Percentiles rank a stretch among this genome's conserved stretches.
These are phyloP conservation scores for Penicillium vulpinum DNA, from an alignment of 2,329 filamentous ascomycete genomes.

Conservation along the genomic window DNA sequence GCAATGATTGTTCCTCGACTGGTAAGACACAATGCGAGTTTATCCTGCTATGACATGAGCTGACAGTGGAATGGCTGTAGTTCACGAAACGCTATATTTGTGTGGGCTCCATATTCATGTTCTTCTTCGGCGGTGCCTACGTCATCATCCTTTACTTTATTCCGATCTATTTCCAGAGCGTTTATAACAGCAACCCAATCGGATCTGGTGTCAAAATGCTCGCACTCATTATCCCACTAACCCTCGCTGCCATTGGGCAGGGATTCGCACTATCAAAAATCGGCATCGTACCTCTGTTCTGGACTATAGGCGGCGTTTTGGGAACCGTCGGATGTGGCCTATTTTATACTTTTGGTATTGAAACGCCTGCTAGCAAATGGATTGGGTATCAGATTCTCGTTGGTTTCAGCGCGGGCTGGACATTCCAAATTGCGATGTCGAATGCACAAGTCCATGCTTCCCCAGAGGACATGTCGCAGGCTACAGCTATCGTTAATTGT, in stretches of 20 bases:
- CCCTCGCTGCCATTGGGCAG: conserved; percentile 29
- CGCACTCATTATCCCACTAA: conserved; percentile 41
- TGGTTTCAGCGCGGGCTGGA: conserved; percentile 23
- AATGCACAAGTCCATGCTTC: not conserved
- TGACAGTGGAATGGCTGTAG: not conserved
- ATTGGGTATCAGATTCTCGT: conserved; percentile 27
- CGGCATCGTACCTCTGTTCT: conserved; percentile 30
- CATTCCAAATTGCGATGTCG: conserved; percentile 15
- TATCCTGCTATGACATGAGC: not conserved
- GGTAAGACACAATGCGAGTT: conserved; percentile 9
- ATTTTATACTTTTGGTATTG: conserved; percentile 35
- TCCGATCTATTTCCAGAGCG: conserved; percentile 40
- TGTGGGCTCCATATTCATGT: conserved; percentile 32
- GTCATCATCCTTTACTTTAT: conserved; percentile 37
- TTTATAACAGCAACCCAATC: conserved; percentile 34
- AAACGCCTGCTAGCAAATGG: conserved; percentile 23
- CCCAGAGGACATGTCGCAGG: conserved; percentile 1
- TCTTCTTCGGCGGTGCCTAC: conserved; percentile 38
- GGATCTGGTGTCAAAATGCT: conserved; percentile 45
- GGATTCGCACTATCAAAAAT: conserved; percentile 30
- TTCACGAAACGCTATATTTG: conserved; percentile 34
- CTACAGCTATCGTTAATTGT: conserved; percentile 1
- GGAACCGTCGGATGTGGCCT: conserved; percentile 33
- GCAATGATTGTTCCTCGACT: conserved; percentile 44
- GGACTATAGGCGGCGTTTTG: conserved; percentile 31